A percentile compares a stretch with the other conserved stretches of the same genome.
phyloP scores from a whole-genome alignment of 2,329 filamentous ascomycete species.

The Stagonosporopsis tanaceti region DNA sequence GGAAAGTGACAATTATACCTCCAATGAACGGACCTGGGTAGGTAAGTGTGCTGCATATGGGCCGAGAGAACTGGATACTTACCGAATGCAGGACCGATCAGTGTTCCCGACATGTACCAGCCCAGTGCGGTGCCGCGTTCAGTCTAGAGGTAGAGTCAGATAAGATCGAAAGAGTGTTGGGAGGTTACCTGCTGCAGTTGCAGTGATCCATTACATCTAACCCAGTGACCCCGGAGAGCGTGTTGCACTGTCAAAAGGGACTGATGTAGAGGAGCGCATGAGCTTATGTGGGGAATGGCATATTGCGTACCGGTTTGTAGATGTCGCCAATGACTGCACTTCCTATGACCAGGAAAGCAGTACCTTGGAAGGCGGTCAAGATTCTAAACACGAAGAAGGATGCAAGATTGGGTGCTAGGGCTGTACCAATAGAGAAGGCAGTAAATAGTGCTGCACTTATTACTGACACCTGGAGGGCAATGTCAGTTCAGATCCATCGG shows the following conservation, averaged over 20 bases:
- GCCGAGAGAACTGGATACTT: background rate
- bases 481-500: slow-evolving; percentile 24
- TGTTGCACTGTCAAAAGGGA: background rate
- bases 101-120: slow-evolving; percentile 75
- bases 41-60: slow-evolving; percentile 3
- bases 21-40: slow-evolving; percentile 73
- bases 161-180: background rate
- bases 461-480: slow-evolving; percentile 60
- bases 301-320: slow-evolving; percentile 51
- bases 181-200: slow-evolving; percentile 21
- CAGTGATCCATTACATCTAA: background rate
- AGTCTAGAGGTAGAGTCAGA: slow-evolving; percentile 59
- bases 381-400: slow-evolving; percentile 78
- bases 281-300: background rate
- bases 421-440: slow-evolving; percentile 74
- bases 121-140: slow-evolving; percentile 76
- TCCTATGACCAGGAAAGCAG: slow-evolving; percentile 76
- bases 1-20: slow-evolving; percentile 78
- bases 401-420: slow-evolving; percentile 73
- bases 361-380: slow-evolving; percentile 77
- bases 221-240: background rate
- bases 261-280: background rate
- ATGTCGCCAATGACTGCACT: slow-evolving; percentile 71
- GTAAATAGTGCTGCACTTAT: slow-evolving; percentile 70
- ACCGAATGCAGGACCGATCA: slow-evolving; percentile 68